Conservation (phyloP, 2,329 filamentous ascomycete species). For the Xylaria sp. region DNA sequence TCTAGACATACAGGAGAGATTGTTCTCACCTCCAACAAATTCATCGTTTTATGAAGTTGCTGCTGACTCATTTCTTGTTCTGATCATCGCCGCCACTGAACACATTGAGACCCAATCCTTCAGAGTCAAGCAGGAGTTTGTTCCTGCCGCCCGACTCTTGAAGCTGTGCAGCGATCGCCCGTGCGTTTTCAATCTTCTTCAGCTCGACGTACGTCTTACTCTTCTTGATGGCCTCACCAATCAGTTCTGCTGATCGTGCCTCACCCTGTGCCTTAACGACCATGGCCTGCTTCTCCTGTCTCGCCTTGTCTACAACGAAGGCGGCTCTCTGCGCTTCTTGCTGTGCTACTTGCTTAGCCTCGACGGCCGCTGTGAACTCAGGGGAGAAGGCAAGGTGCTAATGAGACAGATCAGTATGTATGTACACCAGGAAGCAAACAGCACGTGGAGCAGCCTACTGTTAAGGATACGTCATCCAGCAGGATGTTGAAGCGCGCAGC, state of each 20-base stretch:
- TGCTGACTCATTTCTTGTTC: conserved; percentile 40
- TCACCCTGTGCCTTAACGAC: conserved; percentile 99
- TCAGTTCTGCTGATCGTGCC: conserved; percentile 92
- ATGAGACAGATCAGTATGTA: conserved; percentile 23
- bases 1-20: conserved; percentile 38
- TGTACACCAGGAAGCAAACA: not conserved
- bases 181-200: conserved; percentile 95
- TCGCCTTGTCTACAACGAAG: conserved; percentile 96
- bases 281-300: conserved; percentile 98
- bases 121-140: conserved; percentile 86
- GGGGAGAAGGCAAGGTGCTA: conserved; percentile 69
- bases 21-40: conserved; percentile 17
- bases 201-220: conserved; percentile 93
- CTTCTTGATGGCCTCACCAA: conserved; percentile 99
- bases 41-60: conserved; percentile 5
- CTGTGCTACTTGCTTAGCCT: conserved; percentile 69
- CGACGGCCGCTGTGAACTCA: conserved; percentile 67
- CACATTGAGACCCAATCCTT: conserved; percentile 88
- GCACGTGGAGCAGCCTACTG: conserved; percentile 50
- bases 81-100: conserved; percentile 44
- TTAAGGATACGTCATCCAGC: conserved; percentile 94
- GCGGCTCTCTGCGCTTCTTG: conserved; percentile 96
- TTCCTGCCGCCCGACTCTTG: conserved; percentile 84
- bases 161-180: conserved; percentile 78
- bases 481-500: conserved; percentile 96